Base-by-base conservation (phyloP, 2,329 filamentous ascomycete genomes). In the Talaromyces funiculosus region DNA sequence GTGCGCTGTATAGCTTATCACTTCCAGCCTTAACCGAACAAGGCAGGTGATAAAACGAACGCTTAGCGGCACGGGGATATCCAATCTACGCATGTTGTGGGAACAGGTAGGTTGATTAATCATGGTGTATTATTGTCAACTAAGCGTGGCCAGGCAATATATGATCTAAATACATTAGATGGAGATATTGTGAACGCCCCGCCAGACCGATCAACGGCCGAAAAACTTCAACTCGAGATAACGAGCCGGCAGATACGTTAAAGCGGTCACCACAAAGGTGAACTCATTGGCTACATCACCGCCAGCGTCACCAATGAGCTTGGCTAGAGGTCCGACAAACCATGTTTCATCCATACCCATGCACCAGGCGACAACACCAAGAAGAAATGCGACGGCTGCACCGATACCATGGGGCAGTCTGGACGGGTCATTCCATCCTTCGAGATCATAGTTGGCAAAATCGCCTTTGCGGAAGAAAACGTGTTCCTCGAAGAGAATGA, bases 321-420 rank as follows among this genome's bases (percentile, higher is more conserved):
- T 69, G 0, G 76, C 80, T 54, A 82, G 64, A 2, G 73, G 72
- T 0, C 81, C 82, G 22, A 81, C 71, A 65, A 80, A 84, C 78
- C 80, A 84, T 0, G 81, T 84, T 71, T 84, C 79, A 51, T 77
- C 77, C 83, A 86, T 86, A 1, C 83, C 84, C 67, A 86, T 73
- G 22, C 83, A 74, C 73, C 81, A 84, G 20, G 77, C 80, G 7
- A 72, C 76, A 7, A 78, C 69, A 1, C 80, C 80, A 1, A 76
- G 68, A 0, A 75, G 67, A 63, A 82, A 83, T 0, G 80, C 78
- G 3, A 72, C 61, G 0, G 75, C 65, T 2, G 76, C 80, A 2
- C 71, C 80, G 38, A 77, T 67, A 6, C 80, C 81, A 14, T 77
- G 42, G 0, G 80, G 80, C 64, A 82, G 66, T 24, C 70, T 69